Percentiles rank a stretch among this genome's conserved stretches.
Evolutionary conservation across 306 rosid species (phyloP).

Genomic region (Canavalia gladiata): DNA sequence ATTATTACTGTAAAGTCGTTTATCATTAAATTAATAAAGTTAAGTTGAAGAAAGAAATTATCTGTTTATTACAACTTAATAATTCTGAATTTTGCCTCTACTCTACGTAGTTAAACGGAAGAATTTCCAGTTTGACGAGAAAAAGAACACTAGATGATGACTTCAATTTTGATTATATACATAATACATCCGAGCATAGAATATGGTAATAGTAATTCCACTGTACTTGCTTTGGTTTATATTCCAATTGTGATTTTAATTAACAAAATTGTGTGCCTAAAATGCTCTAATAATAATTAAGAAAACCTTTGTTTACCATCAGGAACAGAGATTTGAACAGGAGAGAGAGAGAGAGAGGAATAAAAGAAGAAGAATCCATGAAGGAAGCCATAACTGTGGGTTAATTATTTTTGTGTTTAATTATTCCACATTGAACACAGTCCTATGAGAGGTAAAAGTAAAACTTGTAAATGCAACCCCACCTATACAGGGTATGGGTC

Average conservation of each 20-base stretch:
- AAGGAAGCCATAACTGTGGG: background rate
- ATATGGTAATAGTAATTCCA: background rate
- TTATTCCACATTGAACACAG: conserved; percentile 35
- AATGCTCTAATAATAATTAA: background rate
- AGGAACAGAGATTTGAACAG: background rate
- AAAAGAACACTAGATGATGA: background rate
- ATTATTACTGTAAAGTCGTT: background rate
- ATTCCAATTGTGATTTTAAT: background rate
- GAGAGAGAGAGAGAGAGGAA: background rate
- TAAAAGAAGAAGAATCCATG: conserved; percentile 23
- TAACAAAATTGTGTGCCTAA: background rate
- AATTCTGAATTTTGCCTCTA: too few species aligned
- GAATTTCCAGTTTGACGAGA: background rate
- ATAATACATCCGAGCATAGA: background rate
- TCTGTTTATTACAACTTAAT: background rate
- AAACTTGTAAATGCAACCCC: conserved; percentile 60
- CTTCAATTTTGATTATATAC: background rate
- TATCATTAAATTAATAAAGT: background rate
- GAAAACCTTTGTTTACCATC: background rate
- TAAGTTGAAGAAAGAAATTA: background rate
- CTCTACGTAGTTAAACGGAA: background rate
- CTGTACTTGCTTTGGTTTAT: conserved; percentile 1
- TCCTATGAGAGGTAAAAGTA: conserved; percentile 42
- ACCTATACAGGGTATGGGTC: conserved; percentile 51
- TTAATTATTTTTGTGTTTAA: background rate